Percentiles rank a stretch among this genome's conserved stretches.
Conservation (phyloP, 2,329 filamentous ascomycete genomes). For the Talaromyces atroroseus region DNA sequence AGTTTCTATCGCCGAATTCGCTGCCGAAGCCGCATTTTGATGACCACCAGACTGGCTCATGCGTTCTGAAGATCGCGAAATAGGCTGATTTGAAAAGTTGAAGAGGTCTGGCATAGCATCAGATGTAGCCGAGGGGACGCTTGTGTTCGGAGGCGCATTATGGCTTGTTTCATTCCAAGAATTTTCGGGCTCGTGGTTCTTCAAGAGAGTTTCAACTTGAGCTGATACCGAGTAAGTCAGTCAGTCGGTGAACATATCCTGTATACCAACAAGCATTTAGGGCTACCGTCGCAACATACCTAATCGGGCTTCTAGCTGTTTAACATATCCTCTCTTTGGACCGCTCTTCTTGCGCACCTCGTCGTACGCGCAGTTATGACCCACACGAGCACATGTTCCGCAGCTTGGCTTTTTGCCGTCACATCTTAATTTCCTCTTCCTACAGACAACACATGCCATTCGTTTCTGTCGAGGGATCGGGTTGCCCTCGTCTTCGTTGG, state of each 20-base stretch:
- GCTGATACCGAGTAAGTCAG: constrained; percentile 47
- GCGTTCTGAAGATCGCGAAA: constrained; percentile 11
- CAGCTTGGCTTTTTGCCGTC: constrained; percentile 80
- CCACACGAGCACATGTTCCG: constrained; percentile 79
- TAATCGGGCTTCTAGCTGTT: constrained; percentile 84
- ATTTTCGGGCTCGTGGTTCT: constrained; percentile 61
- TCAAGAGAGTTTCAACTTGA: constrained; percentile 87
- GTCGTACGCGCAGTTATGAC: constrained; percentile 84
- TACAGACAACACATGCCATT: constrained; percentile 89
- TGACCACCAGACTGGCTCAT: background rate
- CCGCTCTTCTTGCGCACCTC: constrained; percentile 92
- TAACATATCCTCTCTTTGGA: constrained; percentile 90
- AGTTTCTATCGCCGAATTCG: constrained; percentile 21
- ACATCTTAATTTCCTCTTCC: constrained; percentile 86
- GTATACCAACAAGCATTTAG: background rate
- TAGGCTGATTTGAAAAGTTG: constrained; percentile 16
- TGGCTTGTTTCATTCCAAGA: constrained; percentile 22
- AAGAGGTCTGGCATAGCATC: constrained; percentile 23
- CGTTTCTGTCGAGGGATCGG: constrained; percentile 79
- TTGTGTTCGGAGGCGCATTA: constrained; percentile 16
- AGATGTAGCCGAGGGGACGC: constrained; percentile 26
- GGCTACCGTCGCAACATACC: constrained; percentile 53
- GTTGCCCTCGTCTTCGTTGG: constrained; percentile 38
- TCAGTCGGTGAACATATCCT: constrained; percentile 14
- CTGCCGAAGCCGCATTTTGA: constrained; percentile 15